Conservation (phyloP, 768 basidiomycete species). For the Agaricus subrufescens region DNA sequence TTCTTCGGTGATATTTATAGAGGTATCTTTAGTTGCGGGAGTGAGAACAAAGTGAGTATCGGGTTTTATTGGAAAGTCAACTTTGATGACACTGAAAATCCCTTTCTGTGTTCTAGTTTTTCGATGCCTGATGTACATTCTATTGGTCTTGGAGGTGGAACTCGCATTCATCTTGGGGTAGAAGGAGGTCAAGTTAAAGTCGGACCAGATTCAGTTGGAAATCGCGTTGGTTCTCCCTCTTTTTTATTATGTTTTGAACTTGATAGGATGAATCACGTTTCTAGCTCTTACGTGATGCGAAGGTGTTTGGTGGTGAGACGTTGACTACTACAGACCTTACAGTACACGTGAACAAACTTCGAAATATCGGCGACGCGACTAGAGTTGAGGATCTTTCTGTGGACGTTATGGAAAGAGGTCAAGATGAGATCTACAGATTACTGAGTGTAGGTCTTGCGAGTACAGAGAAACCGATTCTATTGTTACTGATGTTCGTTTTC, state of each 20-base stretch:
- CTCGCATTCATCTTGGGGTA: slow-evolving; percentile 35
- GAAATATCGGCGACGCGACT: slow-evolving; percentile 16
- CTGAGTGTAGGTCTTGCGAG: slow-evolving; percentile 18
- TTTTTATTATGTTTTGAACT: slow-evolving; percentile 18
- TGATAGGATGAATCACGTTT: background rate
- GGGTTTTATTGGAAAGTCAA: background rate
- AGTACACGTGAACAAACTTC: slow-evolving; percentile 24
- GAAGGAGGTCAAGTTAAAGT: slow-evolving; percentile 36
- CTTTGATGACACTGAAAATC: no score
- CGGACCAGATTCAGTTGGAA: slow-evolving; percentile 65
- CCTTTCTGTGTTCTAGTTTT: slow-evolving; percentile 25
- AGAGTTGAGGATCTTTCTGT: slow-evolving; percentile 13
- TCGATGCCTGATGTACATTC: slow-evolving; percentile 54
- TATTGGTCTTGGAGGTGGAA: slow-evolving; percentile 64
- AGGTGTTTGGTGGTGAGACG: slow-evolving; percentile 50
- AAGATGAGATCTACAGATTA: slow-evolving; percentile 15
- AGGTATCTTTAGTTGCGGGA: slow-evolving; percentile 36
- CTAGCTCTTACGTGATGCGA: slow-evolving; percentile 36
- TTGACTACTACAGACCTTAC: slow-evolving; percentile 61
- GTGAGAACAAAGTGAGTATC: slow-evolving; percentile 43
- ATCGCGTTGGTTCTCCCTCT: slow-evolving; percentile 20
- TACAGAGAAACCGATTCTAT: no score
- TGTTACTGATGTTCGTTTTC: slow-evolving; percentile 13
- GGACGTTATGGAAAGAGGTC: slow-evolving; percentile 13
- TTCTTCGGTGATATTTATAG: background rate